phyloP scores from a whole-genome alignment of 2,329 filamentous ascomycete genomes.

The Verticillium zaregamsianum region DNA sequence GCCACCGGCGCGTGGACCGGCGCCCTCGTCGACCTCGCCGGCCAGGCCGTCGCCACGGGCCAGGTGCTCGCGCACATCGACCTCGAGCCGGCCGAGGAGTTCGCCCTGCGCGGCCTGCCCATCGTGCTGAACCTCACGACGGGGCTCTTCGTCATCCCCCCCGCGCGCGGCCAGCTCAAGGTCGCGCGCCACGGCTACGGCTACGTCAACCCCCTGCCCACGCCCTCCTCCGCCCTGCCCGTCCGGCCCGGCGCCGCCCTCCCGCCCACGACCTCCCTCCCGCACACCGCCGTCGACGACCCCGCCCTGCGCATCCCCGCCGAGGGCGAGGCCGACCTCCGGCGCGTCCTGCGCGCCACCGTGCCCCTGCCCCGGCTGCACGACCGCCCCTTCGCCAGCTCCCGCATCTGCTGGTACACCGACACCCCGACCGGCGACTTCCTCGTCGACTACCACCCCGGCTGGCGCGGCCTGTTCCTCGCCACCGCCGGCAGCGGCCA shows the following conservation, averaged over 20 bases:
- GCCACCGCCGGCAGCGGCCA: conserved; percentile 62
- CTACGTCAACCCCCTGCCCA: conserved; percentile 48
- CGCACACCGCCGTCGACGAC: conserved; percentile 45
- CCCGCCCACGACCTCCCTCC: conserved; percentile 26
- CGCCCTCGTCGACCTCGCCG: conserved; percentile 70
- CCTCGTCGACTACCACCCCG: conserved; percentile 65
- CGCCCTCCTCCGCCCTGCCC: background rate
- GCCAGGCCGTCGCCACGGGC: conserved; percentile 74
- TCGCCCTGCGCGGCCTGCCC: conserved; percentile 59
- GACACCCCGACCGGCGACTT: conserved; percentile 71
- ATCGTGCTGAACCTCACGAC: conserved; percentile 68
- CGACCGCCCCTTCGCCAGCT: conserved; percentile 56
- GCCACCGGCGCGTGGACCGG: conserved; percentile 88
- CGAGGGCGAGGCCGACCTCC: conserved; percentile 59
- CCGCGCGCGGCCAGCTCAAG: conserved; percentile 58
- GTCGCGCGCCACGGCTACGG: conserved; percentile 67
- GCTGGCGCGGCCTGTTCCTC: conserved; percentile 53
- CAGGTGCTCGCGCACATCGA: conserved; percentile 76
- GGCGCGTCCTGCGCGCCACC: conserved; percentile 55
- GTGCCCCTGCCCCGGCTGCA: conserved; percentile 53
- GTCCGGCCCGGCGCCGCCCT: background rate
- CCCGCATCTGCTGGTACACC: conserved; percentile 71
- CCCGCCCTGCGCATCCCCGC: conserved; percentile 45
- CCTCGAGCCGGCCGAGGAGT: conserved; percentile 68
- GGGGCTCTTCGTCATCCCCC: conserved; percentile 73